Evolutionary conservation across 2,329 filamentous ascomycete genomes (phyloP), one percentile per base, ranked within the genome.

Genomic region (Colletotrichum lentis): DNA sequence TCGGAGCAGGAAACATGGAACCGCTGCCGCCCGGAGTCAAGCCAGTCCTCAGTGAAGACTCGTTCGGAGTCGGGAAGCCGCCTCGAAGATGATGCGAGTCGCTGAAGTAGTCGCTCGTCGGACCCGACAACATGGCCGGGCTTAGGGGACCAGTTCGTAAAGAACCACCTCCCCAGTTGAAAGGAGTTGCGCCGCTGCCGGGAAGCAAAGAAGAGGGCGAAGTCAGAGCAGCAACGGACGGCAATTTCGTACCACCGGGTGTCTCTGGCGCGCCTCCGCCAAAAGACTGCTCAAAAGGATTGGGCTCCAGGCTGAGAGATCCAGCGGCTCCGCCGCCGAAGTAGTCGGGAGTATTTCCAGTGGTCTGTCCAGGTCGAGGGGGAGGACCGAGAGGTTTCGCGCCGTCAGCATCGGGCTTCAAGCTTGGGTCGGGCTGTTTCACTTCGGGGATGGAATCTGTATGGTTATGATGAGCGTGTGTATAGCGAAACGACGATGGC

Each of bases 231-330:
- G 94, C 94, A 73, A 98, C 94, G 18, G 94, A 92, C 58, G 96
- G 96, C 70, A 99, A 84, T 75, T 97, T 90, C 67, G 88, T 89
- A 71, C 88, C 91, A 73, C 93, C 92, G 18, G 95, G 94, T 39
- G 95, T 97, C 78, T 97, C 93, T 73, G 88, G 86, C 27, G 84
- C 80, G 70, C 85, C 81, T 57, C 83, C 83, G 73, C 87, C 90
- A 77, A 99, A 99, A 7, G 95, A 97, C 80, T 96, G 93, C 78
- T 98, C 96, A 76, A 99, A 98, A 10, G 96, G 95, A 80, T 99
- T 98, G 69, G 94, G 94, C 83, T 98, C 96, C 78, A 91, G 87
- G 74, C 87, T 90, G 77, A 94, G 80, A 61, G 84, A 85, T 72
- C 81, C 83, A 74, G 77, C 80, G 69, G 76, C 85, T 70, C 86